phyloP scores from a whole-genome alignment of 768 basidiomycete species.

The Hebeloma cylindrosporum region DNA sequence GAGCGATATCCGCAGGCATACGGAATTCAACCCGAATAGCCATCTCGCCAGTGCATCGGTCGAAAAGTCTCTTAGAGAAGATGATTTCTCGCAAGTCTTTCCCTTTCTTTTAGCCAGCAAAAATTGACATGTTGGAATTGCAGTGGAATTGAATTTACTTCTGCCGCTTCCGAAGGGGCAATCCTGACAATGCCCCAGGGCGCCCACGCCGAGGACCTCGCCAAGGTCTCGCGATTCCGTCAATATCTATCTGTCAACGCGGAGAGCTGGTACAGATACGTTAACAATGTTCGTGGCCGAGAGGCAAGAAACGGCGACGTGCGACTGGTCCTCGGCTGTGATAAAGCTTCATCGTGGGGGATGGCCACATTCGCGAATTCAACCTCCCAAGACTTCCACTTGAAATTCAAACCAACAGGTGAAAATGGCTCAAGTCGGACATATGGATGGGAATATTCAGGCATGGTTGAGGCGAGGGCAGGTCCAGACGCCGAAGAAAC shows the following conservation, averaged over 20 bases:
- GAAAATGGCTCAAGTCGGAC: neutral
- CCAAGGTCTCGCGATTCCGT: neutral
- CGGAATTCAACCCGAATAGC: constrained; percentile 3
- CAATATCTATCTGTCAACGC: constrained; percentile 12
- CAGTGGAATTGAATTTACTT: constrained; percentile 12
- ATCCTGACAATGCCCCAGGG: constrained; percentile 20
- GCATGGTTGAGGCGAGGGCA: constrained; percentile 1
- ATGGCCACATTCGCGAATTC: constrained; percentile 15
- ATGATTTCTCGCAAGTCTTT: neutral
- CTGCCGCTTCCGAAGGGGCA: constrained; percentile 13
- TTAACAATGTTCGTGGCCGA: constrained; percentile 6
- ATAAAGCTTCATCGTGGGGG: constrained; percentile 18
- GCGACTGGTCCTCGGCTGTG: constrained; percentile 11
- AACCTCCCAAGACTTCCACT: neutral
- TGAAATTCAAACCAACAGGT: constrained; percentile 3
- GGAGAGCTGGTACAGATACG: constrained; percentile 12
- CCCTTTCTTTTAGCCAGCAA: neutral
- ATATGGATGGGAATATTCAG: constrained; percentile 9
- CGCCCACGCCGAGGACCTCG: constrained; percentile 10
- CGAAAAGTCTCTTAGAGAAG: neutral
- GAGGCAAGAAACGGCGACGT: constrained; percentile 12
- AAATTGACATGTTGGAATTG: neutral
- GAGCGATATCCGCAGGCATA: constrained; percentile 3
- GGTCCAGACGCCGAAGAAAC: constrained; percentile 4
- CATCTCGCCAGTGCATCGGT: constrained; percentile 11